Conservation (phyloP, 192 early-diverging fungal species). For the Coemansia sp. region DNA sequence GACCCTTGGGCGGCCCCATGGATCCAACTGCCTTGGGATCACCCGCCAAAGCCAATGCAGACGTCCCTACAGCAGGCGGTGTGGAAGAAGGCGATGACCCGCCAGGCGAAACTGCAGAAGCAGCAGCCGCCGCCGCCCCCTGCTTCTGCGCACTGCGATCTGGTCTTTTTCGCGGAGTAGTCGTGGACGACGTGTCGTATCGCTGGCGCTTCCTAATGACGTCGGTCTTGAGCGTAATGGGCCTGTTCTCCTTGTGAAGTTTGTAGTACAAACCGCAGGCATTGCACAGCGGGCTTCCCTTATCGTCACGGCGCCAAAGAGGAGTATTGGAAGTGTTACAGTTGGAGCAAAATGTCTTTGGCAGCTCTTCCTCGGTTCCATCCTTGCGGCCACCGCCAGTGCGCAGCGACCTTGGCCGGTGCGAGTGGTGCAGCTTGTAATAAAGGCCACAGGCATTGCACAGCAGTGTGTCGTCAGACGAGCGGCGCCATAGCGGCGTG, state of each 20-base stretch:
- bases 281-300: conserved; percentile 93
- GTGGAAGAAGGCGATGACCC: conserved; percentile 9
- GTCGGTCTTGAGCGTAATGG: conserved; percentile 86
- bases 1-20: conserved; percentile 2
- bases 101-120: background rate
- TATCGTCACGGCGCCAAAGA: conserved; percentile 90
- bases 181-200: conserved; percentile 24
- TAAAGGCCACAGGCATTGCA: conserved; percentile 99
- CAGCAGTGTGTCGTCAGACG: conserved; percentile 79
- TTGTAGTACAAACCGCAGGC: conserved; percentile 97
- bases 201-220: conserved; percentile 97
- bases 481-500: conserved; percentile 92
- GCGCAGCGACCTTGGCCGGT: conserved; percentile 83
- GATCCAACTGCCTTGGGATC: conserved; percentile 2
- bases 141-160: conserved; percentile 16
- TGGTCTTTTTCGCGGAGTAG: conserved; percentile 32
- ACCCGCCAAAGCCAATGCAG: conserved; percentile 9
- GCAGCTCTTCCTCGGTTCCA: conserved; percentile 33
- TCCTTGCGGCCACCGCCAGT: conserved; percentile 66
- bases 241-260: conserved; percentile 88
- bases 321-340: conserved; percentile 87
- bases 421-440: conserved; percentile 87
- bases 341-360: conserved; percentile 66
- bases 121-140: background rate
- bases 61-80: background rate